phyloP scores from a whole-genome alignment of 2,329 filamentous ascomycete genomes.

The Fusarium anguioides region DNA sequence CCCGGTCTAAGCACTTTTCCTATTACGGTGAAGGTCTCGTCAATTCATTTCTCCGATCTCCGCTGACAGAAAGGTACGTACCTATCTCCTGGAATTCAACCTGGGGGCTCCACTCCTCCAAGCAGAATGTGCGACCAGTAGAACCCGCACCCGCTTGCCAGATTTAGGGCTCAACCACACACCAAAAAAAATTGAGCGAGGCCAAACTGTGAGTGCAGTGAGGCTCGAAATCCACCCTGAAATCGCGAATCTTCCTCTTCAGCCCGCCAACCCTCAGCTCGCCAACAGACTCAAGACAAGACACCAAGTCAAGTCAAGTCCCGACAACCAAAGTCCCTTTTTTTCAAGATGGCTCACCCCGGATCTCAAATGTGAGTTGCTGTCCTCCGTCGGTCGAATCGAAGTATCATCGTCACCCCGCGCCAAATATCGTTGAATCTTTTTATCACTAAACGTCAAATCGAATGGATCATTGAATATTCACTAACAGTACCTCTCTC shows the following conservation, averaged over 20 bases:
- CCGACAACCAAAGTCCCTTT: constrained; percentile 47
- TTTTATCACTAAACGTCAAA: not conserved
- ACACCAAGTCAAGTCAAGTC: constrained; percentile 43
- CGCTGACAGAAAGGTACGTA: not conserved
- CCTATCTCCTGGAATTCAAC: not conserved
- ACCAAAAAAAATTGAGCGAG: constrained; percentile 47
- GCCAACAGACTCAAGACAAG: constrained; percentile 45
- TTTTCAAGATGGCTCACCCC: constrained; percentile 69
- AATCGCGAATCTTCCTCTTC: constrained; percentile 49
- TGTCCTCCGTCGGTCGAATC: constrained; percentile 1
- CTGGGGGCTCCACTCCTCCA: constrained; percentile 8
- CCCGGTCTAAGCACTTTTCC: constrained; percentile 36
- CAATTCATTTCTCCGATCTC: constrained; percentile 36
- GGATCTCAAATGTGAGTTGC: constrained; percentile 71
- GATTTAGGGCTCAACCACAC: constrained; percentile 51
- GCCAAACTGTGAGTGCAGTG: constrained; percentile 36
- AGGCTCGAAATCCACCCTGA: constrained; percentile 46
- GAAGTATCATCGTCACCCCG: constrained; percentile 13
- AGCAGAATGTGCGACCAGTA: constrained; percentile 19
- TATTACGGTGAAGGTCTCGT: not conserved
- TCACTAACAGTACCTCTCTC: constrained; percentile 38
- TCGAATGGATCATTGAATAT: constrained; percentile 13
- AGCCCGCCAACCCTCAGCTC: constrained; percentile 53
- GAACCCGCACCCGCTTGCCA: constrained; percentile 9
- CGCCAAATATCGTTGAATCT: constrained; percentile 13